phyloP scores from a whole-genome alignment of 2,329 filamentous ascomycete species.

The Venturia oleaginea region DNA sequence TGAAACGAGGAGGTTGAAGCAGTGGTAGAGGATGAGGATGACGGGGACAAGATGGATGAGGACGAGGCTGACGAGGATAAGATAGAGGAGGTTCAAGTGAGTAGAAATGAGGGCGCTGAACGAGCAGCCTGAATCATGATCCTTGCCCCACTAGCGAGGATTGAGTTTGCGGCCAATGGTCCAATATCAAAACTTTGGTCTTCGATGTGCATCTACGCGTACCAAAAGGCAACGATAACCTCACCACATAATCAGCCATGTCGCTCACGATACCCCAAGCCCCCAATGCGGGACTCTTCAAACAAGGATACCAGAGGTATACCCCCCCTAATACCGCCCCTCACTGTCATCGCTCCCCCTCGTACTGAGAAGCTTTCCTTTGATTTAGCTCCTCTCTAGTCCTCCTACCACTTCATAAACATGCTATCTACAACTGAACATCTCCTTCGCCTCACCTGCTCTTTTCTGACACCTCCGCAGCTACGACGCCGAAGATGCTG shows the following conservation, averaged over 20 bases:
- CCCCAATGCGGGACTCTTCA: conserved; percentile 89
- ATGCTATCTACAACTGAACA: background rate
- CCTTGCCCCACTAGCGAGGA: too few relatives aligned
- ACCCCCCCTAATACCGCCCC: conserved; percentile 22
- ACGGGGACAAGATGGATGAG: too few relatives aligned
- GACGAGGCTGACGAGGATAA: too few relatives aligned
- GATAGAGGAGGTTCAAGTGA: too few relatives aligned
- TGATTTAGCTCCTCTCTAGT: background rate
- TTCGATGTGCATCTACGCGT: too few relatives aligned
- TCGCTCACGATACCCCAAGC: conserved; percentile 93
- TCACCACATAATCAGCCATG: conserved; percentile 53
- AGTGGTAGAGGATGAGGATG: too few relatives aligned
- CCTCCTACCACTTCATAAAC: background rate
- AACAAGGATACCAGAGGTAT: conserved; percentile 92
- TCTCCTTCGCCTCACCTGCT: conserved; percentile 14
- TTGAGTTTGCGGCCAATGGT: too few relatives aligned
- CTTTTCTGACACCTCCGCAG: conserved; percentile 46
- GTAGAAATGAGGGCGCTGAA: too few relatives aligned
- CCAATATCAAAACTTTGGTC: too few relatives aligned
- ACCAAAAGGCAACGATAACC: too few relatives aligned
- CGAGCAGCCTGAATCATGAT: too few relatives aligned
- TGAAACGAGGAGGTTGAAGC: too few relatives aligned
- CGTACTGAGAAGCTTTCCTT: conserved; percentile 14
- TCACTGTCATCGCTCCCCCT: conserved; percentile 16
- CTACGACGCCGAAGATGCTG: conserved; percentile 98